phyloP scores from a whole-genome alignment of 495 filamentous ascomycete genomes.

The Bacidia gigantensis region DNA sequence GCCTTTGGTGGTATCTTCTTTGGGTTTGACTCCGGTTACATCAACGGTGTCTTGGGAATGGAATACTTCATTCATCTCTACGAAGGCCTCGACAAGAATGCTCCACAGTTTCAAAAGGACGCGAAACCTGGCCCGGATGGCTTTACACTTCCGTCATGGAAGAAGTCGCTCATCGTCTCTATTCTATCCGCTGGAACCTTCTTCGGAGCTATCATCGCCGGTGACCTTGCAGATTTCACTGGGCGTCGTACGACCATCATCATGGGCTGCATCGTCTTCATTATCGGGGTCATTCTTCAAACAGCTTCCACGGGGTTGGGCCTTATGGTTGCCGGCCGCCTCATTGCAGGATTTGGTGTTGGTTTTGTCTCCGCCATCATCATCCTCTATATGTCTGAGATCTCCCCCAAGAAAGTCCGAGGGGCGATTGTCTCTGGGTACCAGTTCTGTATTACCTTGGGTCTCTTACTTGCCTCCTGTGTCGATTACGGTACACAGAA shows the following conservation, averaged over 20 bases:
- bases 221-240: conserved; percentile 40
- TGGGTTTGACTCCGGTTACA: conserved; percentile 52
- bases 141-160: conserved; percentile 26
- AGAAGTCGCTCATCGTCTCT: conserved; percentile 42
- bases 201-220: conserved; percentile 45
- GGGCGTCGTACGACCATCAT: conserved; percentile 47
- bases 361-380: conserved; percentile 61
- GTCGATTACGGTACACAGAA: conserved; percentile 41
- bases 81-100: conserved; percentile 21
- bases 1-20: conserved; percentile 58
- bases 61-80: conserved; percentile 36
- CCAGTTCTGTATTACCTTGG: conserved; percentile 33
- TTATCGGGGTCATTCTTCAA: conserved; percentile 42
- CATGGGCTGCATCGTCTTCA: conserved; percentile 39
- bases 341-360: conserved; percentile 59
- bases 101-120: conserved; percentile 8
- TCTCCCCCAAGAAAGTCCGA: conserved; percentile 28
- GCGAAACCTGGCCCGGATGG: conserved; percentile 12
- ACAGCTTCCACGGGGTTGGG: conserved; percentile 30
- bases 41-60: conserved; percentile 45
- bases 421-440: conserved; percentile 36
- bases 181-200: conserved; percentile 48
- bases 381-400: conserved; percentile 37
- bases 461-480: conserved; percentile 37
- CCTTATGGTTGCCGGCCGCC: conserved; percentile 53